phyloP scores from a whole-genome alignment of 164 flowering plant genomes.

The Chimonanthus salicifolius region DNA sequence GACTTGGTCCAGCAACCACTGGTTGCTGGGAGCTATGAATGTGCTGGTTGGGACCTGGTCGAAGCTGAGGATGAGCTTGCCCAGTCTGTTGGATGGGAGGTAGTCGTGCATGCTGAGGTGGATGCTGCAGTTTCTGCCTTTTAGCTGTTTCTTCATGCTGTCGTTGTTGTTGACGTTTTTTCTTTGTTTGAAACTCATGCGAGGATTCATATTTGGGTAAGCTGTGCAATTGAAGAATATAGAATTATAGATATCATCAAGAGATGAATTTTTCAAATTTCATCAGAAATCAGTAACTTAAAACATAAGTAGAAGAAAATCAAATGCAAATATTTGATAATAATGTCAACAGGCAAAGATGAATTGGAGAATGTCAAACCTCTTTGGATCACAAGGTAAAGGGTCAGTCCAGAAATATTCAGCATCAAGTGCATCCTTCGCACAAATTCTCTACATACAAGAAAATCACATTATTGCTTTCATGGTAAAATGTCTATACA shows the following conservation, averaged over 20 bases:
- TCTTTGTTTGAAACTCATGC: conserved; percentile 96
- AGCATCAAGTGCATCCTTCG: conserved; percentile 98
- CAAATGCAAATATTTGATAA: too few relatives aligned
- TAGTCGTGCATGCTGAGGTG: conserved; percentile 63
- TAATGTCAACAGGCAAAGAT: background rate
- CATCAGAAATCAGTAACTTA: too few relatives aligned
- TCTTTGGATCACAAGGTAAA: conserved; percentile 92
- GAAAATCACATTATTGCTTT: background rate
- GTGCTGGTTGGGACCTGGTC: conserved; percentile 62
- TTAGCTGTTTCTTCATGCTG: conserved; percentile 73
- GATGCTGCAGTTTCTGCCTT: conserved; percentile 80
- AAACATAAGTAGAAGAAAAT: too few relatives aligned
- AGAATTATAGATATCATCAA: conserved; percentile 10
- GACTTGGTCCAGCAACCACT: conserved; percentile 61
- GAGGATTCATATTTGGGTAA: conserved; percentile 90
- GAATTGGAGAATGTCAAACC: conserved; percentile 30
- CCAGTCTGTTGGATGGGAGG: conserved; percentile 85
- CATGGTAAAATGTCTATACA: too few relatives aligned
- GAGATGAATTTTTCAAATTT: background rate
- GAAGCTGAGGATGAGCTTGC: conserved; percentile 55
- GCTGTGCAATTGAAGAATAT: conserved; percentile 34
- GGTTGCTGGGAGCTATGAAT: conserved; percentile 55
- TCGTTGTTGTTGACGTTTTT: conserved; percentile 56
- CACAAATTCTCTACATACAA: conserved; percentile 73
- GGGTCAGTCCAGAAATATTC: conserved; percentile 98